phyloP scores from a whole-genome alignment of 768 basidiomycete species.

The Termitomyces bulborhizus region DNA sequence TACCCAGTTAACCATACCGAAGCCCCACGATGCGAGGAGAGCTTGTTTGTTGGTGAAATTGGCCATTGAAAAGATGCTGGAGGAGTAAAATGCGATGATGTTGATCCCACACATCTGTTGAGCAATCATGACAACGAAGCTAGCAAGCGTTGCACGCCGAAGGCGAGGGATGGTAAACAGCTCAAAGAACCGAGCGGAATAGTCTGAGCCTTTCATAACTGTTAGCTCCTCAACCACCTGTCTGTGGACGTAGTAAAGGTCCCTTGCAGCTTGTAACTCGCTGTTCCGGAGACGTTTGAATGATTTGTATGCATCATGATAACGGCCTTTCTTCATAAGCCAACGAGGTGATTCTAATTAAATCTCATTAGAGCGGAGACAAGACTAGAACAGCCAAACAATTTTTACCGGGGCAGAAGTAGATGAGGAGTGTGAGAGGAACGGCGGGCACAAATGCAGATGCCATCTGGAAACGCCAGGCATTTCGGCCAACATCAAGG shows the following conservation, averaged over 20 bases:
- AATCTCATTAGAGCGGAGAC: not conserved
- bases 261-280: slow-evolving; percentile 73
- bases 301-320: slow-evolving; percentile 59
- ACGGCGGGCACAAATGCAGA: slow-evolving; percentile 62
- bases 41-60: slow-evolving; percentile 50
- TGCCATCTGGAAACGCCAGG: slow-evolving; percentile 79
- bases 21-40: slow-evolving; percentile 61
- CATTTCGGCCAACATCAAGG: slow-evolving; percentile 48
- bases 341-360: slow-evolving; percentile 71
- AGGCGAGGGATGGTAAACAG: slow-evolving; percentile 70
- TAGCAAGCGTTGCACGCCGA: slow-evolving; percentile 44
- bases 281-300: slow-evolving; percentile 64
- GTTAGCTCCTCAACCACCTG: slow-evolving; percentile 62
- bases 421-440: slow-evolving; percentile 39
- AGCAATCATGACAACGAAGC: slow-evolving; percentile 56
- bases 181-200: slow-evolving; percentile 45
- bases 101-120: slow-evolving; percentile 87
- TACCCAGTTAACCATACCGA: slow-evolving; percentile 59
- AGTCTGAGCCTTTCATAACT: slow-evolving; percentile 46
- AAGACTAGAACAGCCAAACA: not conserved
- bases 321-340: slow-evolving; percentile 75
- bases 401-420: slow-evolving; percentile 44
- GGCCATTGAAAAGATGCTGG: slow-evolving; percentile 61
- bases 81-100: slow-evolving; percentile 76
- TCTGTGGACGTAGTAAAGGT: slow-evolving; percentile 70